Evolutionary conservation across 75 land plant species (phyloP).

Genomic region (Sequoiadendron giganteum): DNA sequence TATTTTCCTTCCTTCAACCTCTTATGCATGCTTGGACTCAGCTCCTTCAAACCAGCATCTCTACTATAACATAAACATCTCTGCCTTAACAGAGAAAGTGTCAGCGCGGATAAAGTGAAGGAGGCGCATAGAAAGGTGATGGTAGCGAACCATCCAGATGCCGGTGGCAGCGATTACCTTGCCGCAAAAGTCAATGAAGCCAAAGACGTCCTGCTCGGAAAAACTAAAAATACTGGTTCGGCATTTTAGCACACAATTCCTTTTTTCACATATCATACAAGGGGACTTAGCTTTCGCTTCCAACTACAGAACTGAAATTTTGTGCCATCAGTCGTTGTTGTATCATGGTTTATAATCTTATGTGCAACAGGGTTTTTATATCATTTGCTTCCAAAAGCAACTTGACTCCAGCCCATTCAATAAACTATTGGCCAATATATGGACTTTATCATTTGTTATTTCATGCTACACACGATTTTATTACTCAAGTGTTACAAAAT

Average conservation of each 20-base stretch:
- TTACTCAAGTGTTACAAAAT: background rate
- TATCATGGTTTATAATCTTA: background rate
- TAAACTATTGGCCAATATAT: background rate
- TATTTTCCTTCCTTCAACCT: background rate
- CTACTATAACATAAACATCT: too few species aligned
- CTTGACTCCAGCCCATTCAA: background rate
- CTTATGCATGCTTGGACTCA: too few species aligned
- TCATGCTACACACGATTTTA: background rate
- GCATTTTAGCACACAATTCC: slow-evolving; percentile 21
- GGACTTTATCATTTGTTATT: background rate
- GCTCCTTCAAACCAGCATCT: too few species aligned
- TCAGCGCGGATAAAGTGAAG: slow-evolving; percentile 48
- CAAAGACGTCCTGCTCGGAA: slow-evolving; percentile 52
- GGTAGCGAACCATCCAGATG: slow-evolving; percentile 75
- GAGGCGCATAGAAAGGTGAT: slow-evolving; percentile 70
- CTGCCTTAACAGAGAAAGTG: slow-evolving; percentile 29
- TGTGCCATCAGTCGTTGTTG: background rate
- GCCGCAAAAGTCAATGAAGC: slow-evolving; percentile 75
- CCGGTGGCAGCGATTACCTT: slow-evolving; percentile 64
- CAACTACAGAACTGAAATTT: background rate
- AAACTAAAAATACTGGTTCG: slow-evolving; percentile 32
- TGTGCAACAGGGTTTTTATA: background rate
- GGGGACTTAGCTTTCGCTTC: background rate
- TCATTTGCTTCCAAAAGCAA: background rate
- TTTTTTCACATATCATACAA: background rate